phyloP scores from a whole-genome alignment of 352 stramenopile species.

The Globisporangium nodosum region DNA sequence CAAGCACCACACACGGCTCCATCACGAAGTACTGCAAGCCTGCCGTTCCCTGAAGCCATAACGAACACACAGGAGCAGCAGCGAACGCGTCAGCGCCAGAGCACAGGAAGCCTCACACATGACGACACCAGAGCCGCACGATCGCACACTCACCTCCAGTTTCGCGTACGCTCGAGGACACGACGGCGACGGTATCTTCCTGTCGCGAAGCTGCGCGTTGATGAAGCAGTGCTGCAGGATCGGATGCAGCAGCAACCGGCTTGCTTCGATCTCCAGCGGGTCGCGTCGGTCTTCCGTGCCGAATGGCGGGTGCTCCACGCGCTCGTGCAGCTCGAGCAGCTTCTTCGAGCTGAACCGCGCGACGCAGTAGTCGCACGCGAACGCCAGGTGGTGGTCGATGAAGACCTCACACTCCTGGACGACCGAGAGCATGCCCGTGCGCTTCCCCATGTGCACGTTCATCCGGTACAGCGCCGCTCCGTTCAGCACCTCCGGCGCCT shows the following conservation, averaged over 20 bases:
- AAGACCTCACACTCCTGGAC: slow-evolving; percentile 56
- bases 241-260: slow-evolving; percentile 33
- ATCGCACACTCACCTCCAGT: slow-evolving; percentile 38
- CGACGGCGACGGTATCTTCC: slow-evolving; percentile 15
- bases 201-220: slow-evolving; percentile 28
- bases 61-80: neutral
- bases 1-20: slow-evolving; percentile 55
- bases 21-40: slow-evolving; percentile 71
- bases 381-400: slow-evolving; percentile 41
- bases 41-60: neutral
- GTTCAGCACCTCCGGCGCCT: slow-evolving; percentile 23
- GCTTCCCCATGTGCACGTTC: slow-evolving; percentile 10
- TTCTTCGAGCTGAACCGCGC: slow-evolving; percentile 47
- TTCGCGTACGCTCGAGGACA: slow-evolving; percentile 66
- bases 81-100: slow-evolving; percentile 21
- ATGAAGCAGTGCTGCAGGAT: slow-evolving; percentile 44
- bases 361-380: slow-evolving; percentile 39
- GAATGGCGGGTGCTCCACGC: slow-evolving; percentile 27
- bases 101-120: neutral
- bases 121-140: slow-evolving; percentile 1
- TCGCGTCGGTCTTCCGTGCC: slow-evolving; percentile 6
- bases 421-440: slow-evolving; percentile 24
- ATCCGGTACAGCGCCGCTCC: slow-evolving; percentile 14
- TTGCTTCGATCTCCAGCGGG: slow-evolving; percentile 31
- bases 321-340: slow-evolving; percentile 45